These are phyloP conservation scores for Saturnispora halmiae DNA, from an alignment of 805 yeast species.

Conservation along the genomic window DNA sequence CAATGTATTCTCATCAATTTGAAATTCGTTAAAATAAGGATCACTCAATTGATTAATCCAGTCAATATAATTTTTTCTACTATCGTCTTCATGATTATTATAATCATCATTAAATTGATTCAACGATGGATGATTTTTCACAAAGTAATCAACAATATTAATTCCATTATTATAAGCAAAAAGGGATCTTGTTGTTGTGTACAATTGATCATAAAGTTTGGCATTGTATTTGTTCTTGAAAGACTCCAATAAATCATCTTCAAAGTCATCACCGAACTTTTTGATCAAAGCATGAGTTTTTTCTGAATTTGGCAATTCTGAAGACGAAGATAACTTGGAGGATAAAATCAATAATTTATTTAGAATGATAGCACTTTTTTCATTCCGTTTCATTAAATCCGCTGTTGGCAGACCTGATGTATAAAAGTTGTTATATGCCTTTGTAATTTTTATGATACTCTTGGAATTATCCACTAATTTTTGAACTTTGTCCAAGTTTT, in stretches of 20 bases:
- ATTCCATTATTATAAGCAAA: constrained; percentile 78
- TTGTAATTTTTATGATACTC: constrained; percentile 62
- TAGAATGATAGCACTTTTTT: constrained; percentile 54
- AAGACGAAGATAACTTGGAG: constrained; percentile 49
- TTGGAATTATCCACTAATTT: constrained; percentile 64
- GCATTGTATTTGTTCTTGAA: constrained; percentile 69
- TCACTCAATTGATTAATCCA: constrained; percentile 54
- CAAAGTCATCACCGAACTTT: constrained; percentile 69
- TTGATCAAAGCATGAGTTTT: constrained; percentile 41
- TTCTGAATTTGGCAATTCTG: constrained; percentile 33
- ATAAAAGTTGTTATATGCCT: constrained; percentile 70
- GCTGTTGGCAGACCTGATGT: constrained; percentile 41
- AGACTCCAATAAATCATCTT: constrained; percentile 53
- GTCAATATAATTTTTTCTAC: constrained; percentile 30
- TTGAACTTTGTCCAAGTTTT: constrained; percentile 55
- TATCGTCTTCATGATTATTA: too few relatives aligned
- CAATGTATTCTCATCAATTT: constrained; percentile 45
- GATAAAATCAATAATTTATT: constrained; percentile 59
- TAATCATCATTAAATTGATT: too few relatives aligned
- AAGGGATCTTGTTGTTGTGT: constrained; percentile 64
- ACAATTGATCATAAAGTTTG: constrained; percentile 62
- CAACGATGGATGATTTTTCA: constrained; percentile 69
- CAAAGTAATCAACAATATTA: constrained; percentile 72
- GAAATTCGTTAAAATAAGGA: constrained; percentile 41
- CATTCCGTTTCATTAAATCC: constrained; percentile 39